Evolutionary conservation across 2,329 filamentous ascomycete species (phyloP).

Genomic region (Aspergillus neoniger): DNA sequence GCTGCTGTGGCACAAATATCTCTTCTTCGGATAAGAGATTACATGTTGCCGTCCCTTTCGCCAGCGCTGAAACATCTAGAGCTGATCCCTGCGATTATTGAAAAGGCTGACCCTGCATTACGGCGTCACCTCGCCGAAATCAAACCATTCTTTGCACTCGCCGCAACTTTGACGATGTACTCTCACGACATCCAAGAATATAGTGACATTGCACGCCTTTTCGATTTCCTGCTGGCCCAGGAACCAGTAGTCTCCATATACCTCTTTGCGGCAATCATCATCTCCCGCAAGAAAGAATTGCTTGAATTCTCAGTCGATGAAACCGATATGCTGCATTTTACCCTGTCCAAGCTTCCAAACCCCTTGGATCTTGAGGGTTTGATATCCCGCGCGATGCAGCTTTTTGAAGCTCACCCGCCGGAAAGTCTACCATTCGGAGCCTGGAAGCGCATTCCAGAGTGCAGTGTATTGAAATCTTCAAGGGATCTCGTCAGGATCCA

Average conservation of each 20-base stretch:
- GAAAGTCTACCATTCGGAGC: conserved; percentile 62
- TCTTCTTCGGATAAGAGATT: conserved; percentile 87
- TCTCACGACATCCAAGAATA: conserved; percentile 94
- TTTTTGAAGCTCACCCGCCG: conserved; percentile 71
- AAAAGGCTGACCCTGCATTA: conserved; percentile 69
- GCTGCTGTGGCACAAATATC: conserved; percentile 77
- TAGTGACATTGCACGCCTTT: conserved; percentile 82
- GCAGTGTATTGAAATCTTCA: conserved; percentile 85
- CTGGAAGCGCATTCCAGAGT: conserved; percentile 71
- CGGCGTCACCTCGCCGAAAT: conserved; percentile 73
- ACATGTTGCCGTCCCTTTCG: conserved; percentile 87
- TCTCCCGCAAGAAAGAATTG: conserved; percentile 79
- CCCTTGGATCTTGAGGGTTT: conserved; percentile 78
- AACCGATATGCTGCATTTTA: conserved; percentile 87
- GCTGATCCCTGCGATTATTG: conserved; percentile 79
- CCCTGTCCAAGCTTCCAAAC: conserved; percentile 81
- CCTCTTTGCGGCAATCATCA: conserved; percentile 84
- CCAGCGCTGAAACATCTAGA: conserved; percentile 83
- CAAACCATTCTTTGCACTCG: conserved; percentile 87
- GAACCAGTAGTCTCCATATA: conserved; percentile 91
- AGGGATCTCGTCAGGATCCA: conserved; percentile 57
- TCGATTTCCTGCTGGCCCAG: conserved; percentile 84
- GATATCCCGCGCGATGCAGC: conserved; percentile 63
- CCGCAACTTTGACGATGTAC: conserved; percentile 93
- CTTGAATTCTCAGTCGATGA: conserved; percentile 80